Evolutionary conservation across 2,329 filamentous ascomycete species (phyloP).

Genomic region (Verticillium longisporum): DNA sequence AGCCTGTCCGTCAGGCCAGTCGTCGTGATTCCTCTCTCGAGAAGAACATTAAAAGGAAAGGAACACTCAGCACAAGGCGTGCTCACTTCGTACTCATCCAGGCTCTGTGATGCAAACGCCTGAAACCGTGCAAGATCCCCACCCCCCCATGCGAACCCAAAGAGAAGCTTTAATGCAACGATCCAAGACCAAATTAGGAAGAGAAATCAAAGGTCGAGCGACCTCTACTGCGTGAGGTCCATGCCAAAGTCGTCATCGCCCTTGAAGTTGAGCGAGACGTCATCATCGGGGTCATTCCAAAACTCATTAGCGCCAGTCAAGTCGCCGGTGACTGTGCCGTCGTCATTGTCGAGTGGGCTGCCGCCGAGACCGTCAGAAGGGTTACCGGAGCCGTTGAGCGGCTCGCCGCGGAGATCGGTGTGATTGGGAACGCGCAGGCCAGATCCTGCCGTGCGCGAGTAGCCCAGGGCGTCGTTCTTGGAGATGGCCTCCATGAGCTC

Average conservation of each 20-base stretch:
- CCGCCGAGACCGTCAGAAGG: slow-evolving; percentile 36
- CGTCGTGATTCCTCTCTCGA: background rate
- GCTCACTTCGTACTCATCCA: slow-evolving; percentile 5
- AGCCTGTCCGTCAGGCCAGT: background rate
- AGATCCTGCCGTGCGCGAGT: slow-evolving; percentile 75
- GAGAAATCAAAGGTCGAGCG: slow-evolving; percentile 1
- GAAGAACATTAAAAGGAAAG: slow-evolving; percentile 13
- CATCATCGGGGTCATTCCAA: slow-evolving; percentile 65
- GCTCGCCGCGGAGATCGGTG: slow-evolving; percentile 83
- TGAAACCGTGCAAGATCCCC: background rate
- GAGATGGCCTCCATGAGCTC: slow-evolving; percentile 83
- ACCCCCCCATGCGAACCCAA: background rate
- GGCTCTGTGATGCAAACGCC: background rate
- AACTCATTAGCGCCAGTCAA: slow-evolving; percentile 47
- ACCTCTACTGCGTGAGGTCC: slow-evolving; percentile 51
- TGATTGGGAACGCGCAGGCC: slow-evolving; percentile 88
- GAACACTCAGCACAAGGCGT: slow-evolving; percentile 12
- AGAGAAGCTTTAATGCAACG: slow-evolving; percentile 6
- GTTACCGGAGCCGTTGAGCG: slow-evolving; percentile 45
- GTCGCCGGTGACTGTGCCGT: slow-evolving; percentile 32
- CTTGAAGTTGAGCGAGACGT: slow-evolving; percentile 70
- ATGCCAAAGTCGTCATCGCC: slow-evolving; percentile 92
- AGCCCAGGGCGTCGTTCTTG: slow-evolving; percentile 79
- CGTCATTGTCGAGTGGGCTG: slow-evolving; percentile 42
- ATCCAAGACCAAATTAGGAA: slow-evolving; percentile 14